Conservation (phyloP, 257 asterid species). For the Henckelia pumila region DNA sequence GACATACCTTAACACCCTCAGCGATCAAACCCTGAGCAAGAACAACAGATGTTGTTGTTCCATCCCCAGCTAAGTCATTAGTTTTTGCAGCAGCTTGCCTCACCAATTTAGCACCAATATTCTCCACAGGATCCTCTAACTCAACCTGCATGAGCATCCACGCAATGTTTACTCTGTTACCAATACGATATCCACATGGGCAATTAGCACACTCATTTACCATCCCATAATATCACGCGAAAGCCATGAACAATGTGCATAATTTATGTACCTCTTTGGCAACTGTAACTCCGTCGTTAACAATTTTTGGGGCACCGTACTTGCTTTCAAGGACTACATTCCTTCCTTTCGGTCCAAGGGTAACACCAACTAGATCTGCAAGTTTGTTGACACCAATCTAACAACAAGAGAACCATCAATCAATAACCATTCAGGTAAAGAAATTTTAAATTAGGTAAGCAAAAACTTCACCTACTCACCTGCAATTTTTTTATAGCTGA, state of each 20-base stretch:
- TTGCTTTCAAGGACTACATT: constrained; percentile 97
- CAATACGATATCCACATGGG: no score
- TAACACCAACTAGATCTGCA: constrained; percentile 93
- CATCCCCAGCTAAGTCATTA: constrained; percentile 98
- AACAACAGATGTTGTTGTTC: constrained; percentile 96
- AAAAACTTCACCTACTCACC: constrained; percentile 35
- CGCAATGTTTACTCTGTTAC: neutral
- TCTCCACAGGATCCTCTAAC: constrained; percentile 95
- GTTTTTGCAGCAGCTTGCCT: constrained; percentile 99
- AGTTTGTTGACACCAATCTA: constrained; percentile 93
- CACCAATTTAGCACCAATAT: constrained; percentile 93
- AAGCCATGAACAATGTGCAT: neutral
- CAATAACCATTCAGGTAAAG: neutral
- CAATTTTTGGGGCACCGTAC: constrained; percentile 95
- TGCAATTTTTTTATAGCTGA: constrained; percentile 87
- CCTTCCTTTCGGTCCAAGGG: constrained; percentile 97
- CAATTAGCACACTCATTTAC: neutral
- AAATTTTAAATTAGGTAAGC: neutral
- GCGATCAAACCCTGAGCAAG: constrained; percentile 96
- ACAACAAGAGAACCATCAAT: constrained; percentile 22
- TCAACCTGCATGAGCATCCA: constrained; percentile 59
- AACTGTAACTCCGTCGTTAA: constrained; percentile 96
- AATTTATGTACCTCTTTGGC: constrained; percentile 67
- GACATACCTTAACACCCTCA: constrained; percentile 92
- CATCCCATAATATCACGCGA: neutral